Percentiles rank a stretch among this genome's conserved stretches.
Evolutionary conservation across 768 basidiomycete genomes (phyloP).

Genomic region (Tricholoma hemisulphureum): DNA sequence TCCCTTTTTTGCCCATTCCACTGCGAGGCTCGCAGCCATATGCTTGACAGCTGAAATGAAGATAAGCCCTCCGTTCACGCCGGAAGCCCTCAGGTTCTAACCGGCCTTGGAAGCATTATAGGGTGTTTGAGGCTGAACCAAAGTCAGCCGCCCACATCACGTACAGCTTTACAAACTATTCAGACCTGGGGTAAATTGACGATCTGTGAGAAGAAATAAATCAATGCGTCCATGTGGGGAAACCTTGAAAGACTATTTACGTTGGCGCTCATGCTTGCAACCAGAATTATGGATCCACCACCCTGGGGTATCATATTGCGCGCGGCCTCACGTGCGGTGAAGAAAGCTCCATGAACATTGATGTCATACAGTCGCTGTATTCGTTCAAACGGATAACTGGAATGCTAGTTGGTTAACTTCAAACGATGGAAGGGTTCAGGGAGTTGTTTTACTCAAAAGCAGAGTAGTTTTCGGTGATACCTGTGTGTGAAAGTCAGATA

Average conservation of each 20-base stretch:
- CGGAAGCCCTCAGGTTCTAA: constrained; percentile 25
- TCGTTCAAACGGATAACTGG: constrained; percentile 81
- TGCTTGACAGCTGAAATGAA: constrained; percentile 75
- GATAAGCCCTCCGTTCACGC: background rate
- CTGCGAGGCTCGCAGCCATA: constrained; percentile 88
- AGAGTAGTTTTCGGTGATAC: constrained; percentile 85
- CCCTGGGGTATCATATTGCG: constrained; percentile 84
- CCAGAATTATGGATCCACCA: constrained; percentile 78
- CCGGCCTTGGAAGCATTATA: constrained; percentile 97
- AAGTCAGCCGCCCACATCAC: background rate
- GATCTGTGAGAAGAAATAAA: constrained; percentile 44
- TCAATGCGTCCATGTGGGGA: background rate
- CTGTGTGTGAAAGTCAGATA: constrained; percentile 33
- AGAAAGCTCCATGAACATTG: constrained; percentile 93
- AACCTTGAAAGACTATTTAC: constrained; percentile 42
- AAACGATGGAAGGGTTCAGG: background rate
- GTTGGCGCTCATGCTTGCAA: constrained; percentile 89
- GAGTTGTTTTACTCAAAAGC: constrained; percentile 68
- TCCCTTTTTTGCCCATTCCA: constrained; percentile 92
- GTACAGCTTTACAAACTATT: background rate
- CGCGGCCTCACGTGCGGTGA: constrained; percentile 95
- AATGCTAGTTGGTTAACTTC: constrained; percentile 9
- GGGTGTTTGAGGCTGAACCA: constrained; percentile 74
- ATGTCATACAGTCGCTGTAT: constrained; percentile 84
- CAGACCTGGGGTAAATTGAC: constrained; percentile 84